Base-by-base conservation (phyloP, 345 rosid genomes). In the Citrus inodora region DNA sequence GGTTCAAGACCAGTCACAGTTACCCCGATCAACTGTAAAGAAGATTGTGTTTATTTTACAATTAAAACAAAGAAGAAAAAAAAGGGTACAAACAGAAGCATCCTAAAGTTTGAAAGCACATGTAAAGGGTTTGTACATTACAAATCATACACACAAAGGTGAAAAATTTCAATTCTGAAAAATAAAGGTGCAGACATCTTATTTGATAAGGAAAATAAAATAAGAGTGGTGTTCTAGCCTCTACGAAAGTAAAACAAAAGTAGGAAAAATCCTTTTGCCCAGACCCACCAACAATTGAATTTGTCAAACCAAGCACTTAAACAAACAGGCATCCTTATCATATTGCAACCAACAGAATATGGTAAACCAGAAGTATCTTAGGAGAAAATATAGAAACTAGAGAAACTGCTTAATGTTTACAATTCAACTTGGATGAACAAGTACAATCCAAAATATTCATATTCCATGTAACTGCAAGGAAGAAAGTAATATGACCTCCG, bases 11-110 rank as follows among this genome's bases (percentile, higher is more conserved):
- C 89, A 81, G 87, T 53, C 68, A 91, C 88, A 2, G 90, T 82
- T 80, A 91, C 87, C 80, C 97, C 97, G 70, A 93, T 91, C 81
- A 93, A 88, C 97, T 93, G 87, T 67, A 68, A 83, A 67, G 63
- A 58, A 82, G 67, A 58, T 75, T 56, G 30, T 56, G 19, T 40
- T 59, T 21, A 81, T 55, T 38, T 30, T 40, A 28, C 59, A 68
- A 67, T 25, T 27, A 79, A 35, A 72, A 59, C 66, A 11, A 70
- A 35, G 11, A 28, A 53, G 22, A 17, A 16, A 38, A 40, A 53
- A 14, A 17, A 8, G 2, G 58, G 58, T 53, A 19, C 17, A 55
- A 35, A 82, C 33, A 70, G 56, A 28, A 69, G 24, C n/a, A 82
- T 64, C 16, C n/a, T 46, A 59, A 24, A 67, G 22, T 53, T 69